Evolutionary conservation across 805 yeast species (phyloP), one percentile per base, ranked within the genome.

Genomic region (Isabelozyma pseudorhagii): DNA sequence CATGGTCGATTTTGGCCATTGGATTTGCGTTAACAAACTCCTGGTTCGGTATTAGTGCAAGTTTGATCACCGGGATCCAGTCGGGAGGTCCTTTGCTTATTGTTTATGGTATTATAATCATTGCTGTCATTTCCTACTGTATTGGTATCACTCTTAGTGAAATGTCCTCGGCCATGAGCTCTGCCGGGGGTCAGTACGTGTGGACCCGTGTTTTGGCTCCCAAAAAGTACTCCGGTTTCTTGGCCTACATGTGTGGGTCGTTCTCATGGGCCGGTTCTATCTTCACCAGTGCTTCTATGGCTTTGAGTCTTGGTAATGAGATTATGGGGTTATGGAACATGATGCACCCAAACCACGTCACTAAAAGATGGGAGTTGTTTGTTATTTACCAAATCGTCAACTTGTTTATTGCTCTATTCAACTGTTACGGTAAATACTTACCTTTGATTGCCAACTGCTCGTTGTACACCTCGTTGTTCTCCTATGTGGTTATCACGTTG

Each of bases 21-120:
- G 76, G 77, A 8, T 72, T 72, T 56, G 73, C 73, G 13, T 61
- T 72, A 50, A 72, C 77, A 45, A 71, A 72, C 64, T 68, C 74
- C 25, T 72, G 77, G 77, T 65, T 69, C 42, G 77, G 78, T 13
- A 69, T 72, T 45, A 64, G 71, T 13, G 71, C 75, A 4, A 65
- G 74, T 31, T 63, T 72, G 49, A 60, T 69, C 54, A 70, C 75
- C 15, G 75, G 75, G 34, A 72, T 72, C 50, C 63, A 62, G 50
- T 69, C 75, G 14, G 76, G 77, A 8, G 77, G 77, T 27, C 76
- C 77, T 8, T 51, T 70, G 50, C 53, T 71, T 58, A 71, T 72
- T 52, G 63, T 72, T 14, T 72, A 70, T 52, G 77, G 77, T 14
- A 70, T 72, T 52, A 61, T 72, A 42, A 72, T 71, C 53, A 69